Evolutionary conservation across 1,139 yeast species (phyloP), one percentile per base, ranked within the genome.

Genomic region (Scheffersomyces insectosa): DNA sequence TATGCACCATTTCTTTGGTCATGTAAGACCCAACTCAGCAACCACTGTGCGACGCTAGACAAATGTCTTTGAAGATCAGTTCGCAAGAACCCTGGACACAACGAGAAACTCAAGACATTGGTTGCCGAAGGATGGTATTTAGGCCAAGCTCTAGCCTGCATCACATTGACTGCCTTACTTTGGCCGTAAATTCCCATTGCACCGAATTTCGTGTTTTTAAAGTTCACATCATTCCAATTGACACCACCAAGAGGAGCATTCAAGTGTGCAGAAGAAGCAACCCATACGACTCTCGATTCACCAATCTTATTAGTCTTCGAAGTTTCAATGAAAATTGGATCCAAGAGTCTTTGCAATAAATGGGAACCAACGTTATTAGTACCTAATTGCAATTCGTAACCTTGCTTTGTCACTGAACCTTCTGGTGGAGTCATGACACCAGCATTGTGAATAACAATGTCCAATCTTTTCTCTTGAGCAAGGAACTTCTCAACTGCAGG

Each of bases 291-390:
- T 50, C 83, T 63, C 37, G 59, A 43, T 34, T 45, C 50, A 16
- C 38, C 34, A 1, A 45, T 37, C 29, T 38, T 36, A 38, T 42
- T 45, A 10, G 39, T 32, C 11, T 30, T 14, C 31, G 72, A 64
- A 4, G 75, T 65, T 38, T 58, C 57, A 29, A 69, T 52, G 32
- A 80, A 55, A 5, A 70, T 43, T 8, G 78, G 77, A 41, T 74
- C 75, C 30, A 80, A 57, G 30, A 68, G 61, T 44, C 67, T 65
- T 47, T 77, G 77, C 15, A 80, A 56, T 38, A 79, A 57, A 44
- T 73, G 79, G 14, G 76, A 79, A 3, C 78, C 83, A 39, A 79
- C 49, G 5, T 62, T 75, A 51, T 80, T 80, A 15, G 75, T 68
- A 9, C 80, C 82, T 42, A 77, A 65, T 53, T 73, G 77, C 30